Evolutionary conservation across 106 monocot species (phyloP).

Genomic region (Acorus gramineus): DNA sequence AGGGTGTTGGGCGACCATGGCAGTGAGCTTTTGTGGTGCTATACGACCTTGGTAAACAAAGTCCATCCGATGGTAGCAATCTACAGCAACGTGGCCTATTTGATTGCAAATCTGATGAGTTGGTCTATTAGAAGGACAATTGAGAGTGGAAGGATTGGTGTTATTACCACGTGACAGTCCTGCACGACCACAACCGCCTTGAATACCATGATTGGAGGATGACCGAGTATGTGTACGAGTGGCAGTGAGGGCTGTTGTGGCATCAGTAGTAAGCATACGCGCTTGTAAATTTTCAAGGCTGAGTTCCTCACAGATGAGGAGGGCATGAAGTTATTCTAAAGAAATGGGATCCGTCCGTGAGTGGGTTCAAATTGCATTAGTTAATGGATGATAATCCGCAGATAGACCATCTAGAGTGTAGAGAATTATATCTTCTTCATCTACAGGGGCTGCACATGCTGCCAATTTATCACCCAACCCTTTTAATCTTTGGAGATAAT

Average conservation of each 20-base stretch:
- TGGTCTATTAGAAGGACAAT: neutral
- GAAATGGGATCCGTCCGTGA: neutral
- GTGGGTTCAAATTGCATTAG: neutral
- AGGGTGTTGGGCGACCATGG: neutral
- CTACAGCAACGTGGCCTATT: neutral
- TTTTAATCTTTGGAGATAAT: no score
- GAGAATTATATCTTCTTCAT: neutral
- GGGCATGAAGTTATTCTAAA: neutral
- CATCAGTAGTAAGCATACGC: no score
- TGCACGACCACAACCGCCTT: neutral
- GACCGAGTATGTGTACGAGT: neutral
- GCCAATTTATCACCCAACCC: no score
- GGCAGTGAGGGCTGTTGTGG: neutral
- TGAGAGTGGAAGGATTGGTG: neutral
- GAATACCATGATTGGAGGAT: neutral
- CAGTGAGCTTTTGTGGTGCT: neutral
- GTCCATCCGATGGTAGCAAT: neutral
- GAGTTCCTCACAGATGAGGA: neutral
- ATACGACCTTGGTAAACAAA: neutral
- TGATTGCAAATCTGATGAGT: neutral
- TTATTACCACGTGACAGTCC: neutral
- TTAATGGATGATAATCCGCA: neutral
- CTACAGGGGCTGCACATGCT: no score
- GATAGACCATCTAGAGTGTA: neutral
- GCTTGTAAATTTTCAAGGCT: neutral